These are phyloP conservation scores for Tolypocladium ovalisporum DNA, from an alignment of 2,329 filamentous ascomycete species.

Conservation along the genomic window DNA sequence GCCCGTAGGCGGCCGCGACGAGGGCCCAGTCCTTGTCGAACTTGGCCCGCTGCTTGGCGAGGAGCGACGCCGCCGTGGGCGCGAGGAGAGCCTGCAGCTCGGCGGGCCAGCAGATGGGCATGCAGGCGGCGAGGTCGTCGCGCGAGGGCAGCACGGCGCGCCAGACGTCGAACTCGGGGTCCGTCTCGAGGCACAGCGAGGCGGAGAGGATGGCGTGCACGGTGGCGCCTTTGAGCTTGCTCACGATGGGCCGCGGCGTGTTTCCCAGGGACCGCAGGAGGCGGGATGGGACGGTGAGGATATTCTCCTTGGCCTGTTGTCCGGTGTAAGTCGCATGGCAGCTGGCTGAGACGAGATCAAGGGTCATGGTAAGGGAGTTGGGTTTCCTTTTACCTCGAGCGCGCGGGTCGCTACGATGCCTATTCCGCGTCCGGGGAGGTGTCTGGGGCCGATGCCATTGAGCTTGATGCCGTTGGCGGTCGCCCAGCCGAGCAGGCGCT, in stretches of 20 bases:
- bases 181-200: slow-evolving; percentile 45
- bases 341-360: background rate
- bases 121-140: slow-evolving; percentile 40
- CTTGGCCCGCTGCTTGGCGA: slow-evolving; percentile 40
- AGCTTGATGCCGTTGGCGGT: slow-evolving; percentile 51
- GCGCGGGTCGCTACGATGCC: slow-evolving; percentile 62
- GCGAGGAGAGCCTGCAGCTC: slow-evolving; percentile 35
- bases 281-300: slow-evolving; percentile 54
- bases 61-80: slow-evolving; percentile 25
- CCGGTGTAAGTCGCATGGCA: background rate
- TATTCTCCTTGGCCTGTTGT: slow-evolving; percentile 31
- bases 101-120: slow-evolving; percentile 36
- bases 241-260: slow-evolving; percentile 41
- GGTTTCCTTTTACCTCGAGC: slow-evolving; percentile 43
- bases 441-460: slow-evolving; percentile 54
- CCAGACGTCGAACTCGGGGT: slow-evolving; percentile 44
- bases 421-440: slow-evolving; percentile 62
- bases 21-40: slow-evolving; percentile 29
- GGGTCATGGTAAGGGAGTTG: background rate
- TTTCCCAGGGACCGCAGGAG: slow-evolving; percentile 55
- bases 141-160: slow-evolving; percentile 54
- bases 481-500: slow-evolving; percentile 59
- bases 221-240: slow-evolving; percentile 39
- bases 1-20: slow-evolving; percentile 16
- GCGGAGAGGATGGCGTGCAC: slow-evolving; percentile 66